Evolutionary conservation across 2,329 filamentous ascomycete species (phyloP), one percentile per base, ranked within the genome.

Genomic region (Elsinoe fawcettii): DNA sequence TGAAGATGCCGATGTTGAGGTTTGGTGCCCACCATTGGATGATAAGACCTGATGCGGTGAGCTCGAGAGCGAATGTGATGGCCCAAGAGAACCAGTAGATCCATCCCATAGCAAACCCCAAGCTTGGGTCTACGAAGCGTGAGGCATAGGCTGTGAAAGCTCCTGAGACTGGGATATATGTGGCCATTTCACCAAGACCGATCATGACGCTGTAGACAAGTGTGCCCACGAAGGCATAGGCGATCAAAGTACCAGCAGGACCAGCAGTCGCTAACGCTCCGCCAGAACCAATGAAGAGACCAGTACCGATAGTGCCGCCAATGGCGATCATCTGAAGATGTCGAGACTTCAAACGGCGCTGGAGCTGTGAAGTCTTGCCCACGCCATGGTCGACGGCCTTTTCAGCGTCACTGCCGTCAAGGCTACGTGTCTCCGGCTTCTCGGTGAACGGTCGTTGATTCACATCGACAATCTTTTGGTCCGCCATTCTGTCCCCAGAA

Each of bases 131-230:
- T 16, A 77, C 71, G 60, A 75, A 76, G 36, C 75, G 73, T 25
- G 71, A 68, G 58, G 70, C 70, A 67, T 79, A 78, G 65, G 77
- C 66, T 59, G 75, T 71, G 74, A 80, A 77, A 58, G 77, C 73
- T 64, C 78, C 77, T 25, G 80, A 73, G 60, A 83, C 69, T 2
- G 82, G 80, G 54, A 86, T 76, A 73, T 81, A 84, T 30, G 82
- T 77, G 20, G 81, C 80, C 73, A 85, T 80, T 68, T 82, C 80
- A 18, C 76, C 77, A 23, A 75, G 69, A 0, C 68, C 71, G 49
- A 77, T 77, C 56, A 84, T 77, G 64, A 75, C 67, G 32, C 67
- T 67, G 60, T 71, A 71, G 46, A 80, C 68, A 62, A 79, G 60
- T 18, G 76, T 69, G 37, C 73, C 70, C 55, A 79, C 70, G 56